Conservation (phyloP, 108 stramenopile genomes). For the Nannochloropsis granulata region DNA sequence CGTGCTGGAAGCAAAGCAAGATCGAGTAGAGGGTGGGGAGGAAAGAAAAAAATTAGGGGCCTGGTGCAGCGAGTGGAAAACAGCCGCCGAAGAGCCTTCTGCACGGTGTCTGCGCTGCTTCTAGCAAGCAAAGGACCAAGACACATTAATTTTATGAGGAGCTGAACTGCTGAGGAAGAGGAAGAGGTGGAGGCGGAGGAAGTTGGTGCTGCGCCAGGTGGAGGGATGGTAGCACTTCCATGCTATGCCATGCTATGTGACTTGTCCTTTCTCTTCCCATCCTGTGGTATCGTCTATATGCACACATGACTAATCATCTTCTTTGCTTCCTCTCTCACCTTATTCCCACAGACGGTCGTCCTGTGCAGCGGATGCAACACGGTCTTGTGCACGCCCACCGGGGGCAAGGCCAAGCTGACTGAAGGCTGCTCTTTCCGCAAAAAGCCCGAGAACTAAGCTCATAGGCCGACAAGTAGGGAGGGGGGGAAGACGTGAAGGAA, state of each 20-base stretch:
- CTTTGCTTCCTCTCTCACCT: slow-evolving; percentile 44
- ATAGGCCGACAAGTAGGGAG: background rate
- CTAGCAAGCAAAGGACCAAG: background rate
- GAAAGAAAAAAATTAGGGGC: too few relatives aligned
- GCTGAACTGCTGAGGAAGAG: too few relatives aligned
- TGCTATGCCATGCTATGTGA: too few relatives aligned
- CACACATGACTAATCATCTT: too few relatives aligned
- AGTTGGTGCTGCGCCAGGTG: too few relatives aligned
- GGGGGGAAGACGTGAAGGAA: background rate
- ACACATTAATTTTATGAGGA: too few relatives aligned
- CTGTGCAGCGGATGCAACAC: slow-evolving; percentile 89
- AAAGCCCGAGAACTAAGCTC: slow-evolving; percentile 54
- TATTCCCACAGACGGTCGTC: slow-evolving; percentile 90
- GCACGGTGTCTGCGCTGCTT: background rate
- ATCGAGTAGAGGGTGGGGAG: too few relatives aligned
- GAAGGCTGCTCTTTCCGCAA: slow-evolving; percentile 98
- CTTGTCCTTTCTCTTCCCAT: too few relatives aligned
- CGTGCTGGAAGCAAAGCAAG: too few relatives aligned
- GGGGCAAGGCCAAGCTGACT: slow-evolving; percentile 90
- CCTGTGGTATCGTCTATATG: background rate
- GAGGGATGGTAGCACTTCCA: too few relatives aligned
- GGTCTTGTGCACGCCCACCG: slow-evolving; percentile 94
- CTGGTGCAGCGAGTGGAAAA: background rate
- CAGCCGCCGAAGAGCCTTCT: background rate
- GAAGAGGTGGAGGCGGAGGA: too few relatives aligned